Percentiles rank a stretch among this genome's conserved stretches.
Conservation (phyloP, 306 rosid genomes). For the Sophora flavescens region DNA sequence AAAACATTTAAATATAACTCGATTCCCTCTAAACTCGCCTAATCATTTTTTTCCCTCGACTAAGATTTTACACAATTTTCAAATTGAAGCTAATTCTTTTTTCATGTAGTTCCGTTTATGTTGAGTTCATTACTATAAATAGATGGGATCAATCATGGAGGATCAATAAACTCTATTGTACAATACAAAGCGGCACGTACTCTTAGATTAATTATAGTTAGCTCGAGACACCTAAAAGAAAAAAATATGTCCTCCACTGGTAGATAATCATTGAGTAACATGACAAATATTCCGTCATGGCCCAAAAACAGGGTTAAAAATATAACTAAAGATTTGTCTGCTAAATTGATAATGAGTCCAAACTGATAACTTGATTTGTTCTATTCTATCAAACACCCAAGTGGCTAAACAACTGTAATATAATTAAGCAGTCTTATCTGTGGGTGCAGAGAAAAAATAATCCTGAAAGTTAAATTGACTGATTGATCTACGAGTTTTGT, state of each 20-base stretch:
- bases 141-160: neutral
- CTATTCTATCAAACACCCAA: too few relatives aligned
- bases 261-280: slow-evolving; percentile 4
- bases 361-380: neutral
- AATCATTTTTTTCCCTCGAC: neutral
- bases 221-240: neutral
- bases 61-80: neutral
- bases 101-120: too few relatives aligned
- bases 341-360: neutral
- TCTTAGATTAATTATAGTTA: neutral
- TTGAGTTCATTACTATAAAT: neutral
- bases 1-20: neutral
- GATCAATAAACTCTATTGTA: neutral
- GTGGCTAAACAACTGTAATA: neutral
- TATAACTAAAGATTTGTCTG: neutral
- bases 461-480: slow-evolving; percentile 48
- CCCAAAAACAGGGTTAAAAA: neutral
- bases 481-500: slow-evolving; percentile 43
- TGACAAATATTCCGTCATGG: neutral
- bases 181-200: neutral
- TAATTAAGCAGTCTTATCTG: slow-evolving; percentile 17
- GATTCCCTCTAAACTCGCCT: neutral
- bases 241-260: neutral
- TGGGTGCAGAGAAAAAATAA: neutral
- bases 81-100: neutral